phyloP scores from a whole-genome alignment of 106 monocot species.

The Posidonia australis region DNA sequence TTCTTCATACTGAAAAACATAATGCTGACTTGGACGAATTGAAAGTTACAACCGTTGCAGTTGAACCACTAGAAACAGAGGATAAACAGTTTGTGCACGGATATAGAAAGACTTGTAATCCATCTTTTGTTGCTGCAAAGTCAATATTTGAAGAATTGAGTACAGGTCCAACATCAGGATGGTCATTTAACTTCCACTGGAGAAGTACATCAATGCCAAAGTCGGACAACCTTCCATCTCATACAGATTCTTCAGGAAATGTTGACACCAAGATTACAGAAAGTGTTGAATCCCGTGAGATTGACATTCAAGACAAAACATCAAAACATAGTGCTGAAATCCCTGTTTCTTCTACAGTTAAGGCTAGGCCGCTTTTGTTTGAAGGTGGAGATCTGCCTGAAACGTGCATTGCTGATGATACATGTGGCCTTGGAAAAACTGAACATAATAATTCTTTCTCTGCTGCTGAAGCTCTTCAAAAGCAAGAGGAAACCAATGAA shows the following conservation, averaged over 20 bases:
- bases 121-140: conserved; percentile 66
- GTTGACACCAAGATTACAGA: too few species aligned
- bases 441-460: background rate
- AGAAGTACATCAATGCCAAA: background rate
- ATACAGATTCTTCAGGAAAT: background rate
- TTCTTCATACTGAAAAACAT: background rate
- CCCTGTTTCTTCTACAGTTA: too few species aligned
- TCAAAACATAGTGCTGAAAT: too few species aligned
- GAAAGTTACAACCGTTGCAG: too few species aligned
- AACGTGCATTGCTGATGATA: background rate
- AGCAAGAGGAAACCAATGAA: too few species aligned
- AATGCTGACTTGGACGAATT: too few species aligned
- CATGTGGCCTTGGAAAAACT: background rate
- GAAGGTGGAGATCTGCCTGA: background rate
- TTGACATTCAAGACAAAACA: too few species aligned
- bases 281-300: too few species aligned
- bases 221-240: background rate
- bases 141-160: conserved; percentile 74
- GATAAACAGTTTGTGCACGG: conserved; percentile 28
- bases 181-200: background rate
- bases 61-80: background rate
- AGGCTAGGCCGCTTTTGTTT: too few species aligned
- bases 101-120: too few species aligned
- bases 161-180: background rate
- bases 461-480: background rate